Conservation (phyloP, 2,329 filamentous ascomycete species). For the Decorospora gaudefroyi region DNA sequence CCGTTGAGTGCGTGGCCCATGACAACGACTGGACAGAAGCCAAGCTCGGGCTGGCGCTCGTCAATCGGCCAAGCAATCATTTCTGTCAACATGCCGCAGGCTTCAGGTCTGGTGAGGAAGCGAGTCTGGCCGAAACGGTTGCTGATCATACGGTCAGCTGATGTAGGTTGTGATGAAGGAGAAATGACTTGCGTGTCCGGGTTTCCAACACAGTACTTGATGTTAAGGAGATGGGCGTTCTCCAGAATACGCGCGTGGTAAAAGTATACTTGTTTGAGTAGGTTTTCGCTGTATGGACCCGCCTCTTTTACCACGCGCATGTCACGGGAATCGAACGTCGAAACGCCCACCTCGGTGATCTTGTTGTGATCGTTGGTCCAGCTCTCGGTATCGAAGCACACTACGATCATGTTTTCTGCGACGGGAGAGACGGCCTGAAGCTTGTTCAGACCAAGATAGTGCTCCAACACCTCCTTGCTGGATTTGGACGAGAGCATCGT, state of each 20-base stretch:
- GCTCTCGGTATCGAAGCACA: constrained; percentile 18
- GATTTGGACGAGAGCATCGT: background rate
- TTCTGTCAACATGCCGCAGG: constrained; percentile 8
- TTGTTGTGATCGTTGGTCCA: constrained; percentile 11
- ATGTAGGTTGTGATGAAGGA: background rate
- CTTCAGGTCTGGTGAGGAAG: constrained; percentile 9
- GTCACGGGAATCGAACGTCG: constrained; percentile 16
- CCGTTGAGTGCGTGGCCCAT: constrained; percentile 15
- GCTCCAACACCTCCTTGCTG: background rate
- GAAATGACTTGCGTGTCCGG: background rate
- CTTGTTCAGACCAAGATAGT: constrained; percentile 5
- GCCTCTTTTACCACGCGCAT: constrained; percentile 3
- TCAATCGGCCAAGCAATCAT: constrained; percentile 11
- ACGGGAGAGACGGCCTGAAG: constrained; percentile 3
- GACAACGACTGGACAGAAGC: constrained; percentile 13
- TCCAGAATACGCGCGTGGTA: constrained; percentile 21
- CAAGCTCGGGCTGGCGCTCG: background rate
- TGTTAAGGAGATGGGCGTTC: constrained; percentile 14
- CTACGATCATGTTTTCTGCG: constrained; percentile 9
- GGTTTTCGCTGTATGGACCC: constrained; percentile 15
- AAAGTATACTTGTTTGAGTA: constrained; percentile 21
- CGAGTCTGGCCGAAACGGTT: constrained; percentile 22
- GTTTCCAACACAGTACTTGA: constrained; percentile 14
- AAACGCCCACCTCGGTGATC: constrained; percentile 21
- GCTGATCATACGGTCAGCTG: background rate